Base-by-base conservation (phyloP, 2,329 filamentous ascomycete species). In the Penicillium olsonii region DNA sequence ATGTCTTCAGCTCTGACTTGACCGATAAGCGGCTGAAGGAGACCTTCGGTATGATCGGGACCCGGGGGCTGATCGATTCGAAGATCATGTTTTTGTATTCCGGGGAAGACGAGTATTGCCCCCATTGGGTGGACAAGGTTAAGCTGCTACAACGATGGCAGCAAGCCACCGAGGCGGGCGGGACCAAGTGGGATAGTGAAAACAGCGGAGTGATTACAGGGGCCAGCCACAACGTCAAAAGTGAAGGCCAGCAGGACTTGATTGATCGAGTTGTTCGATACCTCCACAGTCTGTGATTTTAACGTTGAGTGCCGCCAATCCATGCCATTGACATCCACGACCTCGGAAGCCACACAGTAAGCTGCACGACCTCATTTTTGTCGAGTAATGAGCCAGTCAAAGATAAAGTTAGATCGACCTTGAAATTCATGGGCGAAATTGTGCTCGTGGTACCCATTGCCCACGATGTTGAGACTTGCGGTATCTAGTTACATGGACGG, bases 1-100 rank as follows among this genome's bases (percentile, higher is more conserved):
- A 96, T 66, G 90, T 88, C 64, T 96, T 95, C 72, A 92, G 87
- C n/a, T 85, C 84, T 2, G 88, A 94, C 64, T 72, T 94, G n/a
- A 68, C 75, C 0, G 79, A 83, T 35, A 75, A 81, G 26, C 75
- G 77, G 15, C 73, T 91, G 6, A 63, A 69, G 19, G 67, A 67
- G 12, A 86, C 85, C n/a, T 96, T 92, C 79, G 80, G 84, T 3
- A 73, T 62, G 54, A 67, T 79, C 31, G 59, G 63, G 1, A 43
- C 63, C 17, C 56, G 63, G 12, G 72, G 71, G 0, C 42, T 76
- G 15, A 39, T 77, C 45, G 66, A 61, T 48, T 63, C 63, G 4
- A 73, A 66, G 41, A 45, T 77, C 47, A 63, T 78, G 57, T 70
- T 75, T 12, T 55, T 79, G 37, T 73, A 74, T 35, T 77, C 75